These are phyloP conservation scores for Torulaspora quercuum DNA, from an alignment of 805 yeast genomes.

Conservation along the genomic window DNA sequence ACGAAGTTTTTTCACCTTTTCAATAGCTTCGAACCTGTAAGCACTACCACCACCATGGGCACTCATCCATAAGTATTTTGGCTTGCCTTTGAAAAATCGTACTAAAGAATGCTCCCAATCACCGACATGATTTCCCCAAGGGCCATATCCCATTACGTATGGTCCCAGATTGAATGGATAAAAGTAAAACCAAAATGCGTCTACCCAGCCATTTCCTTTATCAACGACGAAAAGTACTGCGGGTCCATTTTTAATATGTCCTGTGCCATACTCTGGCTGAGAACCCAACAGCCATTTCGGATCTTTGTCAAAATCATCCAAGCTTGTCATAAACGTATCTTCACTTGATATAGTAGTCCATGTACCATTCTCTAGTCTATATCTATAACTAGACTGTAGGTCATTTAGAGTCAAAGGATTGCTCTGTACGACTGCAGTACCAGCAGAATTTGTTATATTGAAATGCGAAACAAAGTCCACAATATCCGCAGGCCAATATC, in stretches of 20 bases:
- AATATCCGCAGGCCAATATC: conserved; percentile 79
- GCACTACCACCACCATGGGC: conserved; percentile 99
- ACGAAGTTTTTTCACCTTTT: conserved; percentile 51
- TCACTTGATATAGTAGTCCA: conserved; percentile 24
- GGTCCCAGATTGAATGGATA: conserved; percentile 95
- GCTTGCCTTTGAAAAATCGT: conserved; percentile 75
- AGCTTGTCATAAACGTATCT: conserved; percentile 57
- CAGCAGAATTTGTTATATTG: conserved; percentile 51
- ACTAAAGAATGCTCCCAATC: conserved; percentile 97
- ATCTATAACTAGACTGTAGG: conserved; percentile 14
- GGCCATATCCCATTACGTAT: conserved; percentile 95
- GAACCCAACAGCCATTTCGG: conserved; percentile 89
- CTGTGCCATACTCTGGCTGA: conserved; percentile 67
- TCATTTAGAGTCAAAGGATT: conserved; percentile 31
- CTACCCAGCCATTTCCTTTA: conserved; percentile 92
- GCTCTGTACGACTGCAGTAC: conserved; percentile 38
- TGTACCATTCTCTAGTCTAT: conserved; percentile 19
- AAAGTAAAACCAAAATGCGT: conserved; percentile 94
- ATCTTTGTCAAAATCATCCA: conserved; percentile 62
- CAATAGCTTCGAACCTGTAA: conserved; percentile 70
- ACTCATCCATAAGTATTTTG: conserved; percentile 89
- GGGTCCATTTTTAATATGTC: conserved; percentile 71
- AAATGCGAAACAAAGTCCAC: conserved; percentile 65
- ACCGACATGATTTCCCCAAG: conserved; percentile 95
- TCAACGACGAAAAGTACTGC: conserved; percentile 80